Evolutionary conservation across 1,284 basidiomycete species (phyloP), one percentile per base, ranked within the genome.

Genomic region (Takashimella tepidaria): DNA sequence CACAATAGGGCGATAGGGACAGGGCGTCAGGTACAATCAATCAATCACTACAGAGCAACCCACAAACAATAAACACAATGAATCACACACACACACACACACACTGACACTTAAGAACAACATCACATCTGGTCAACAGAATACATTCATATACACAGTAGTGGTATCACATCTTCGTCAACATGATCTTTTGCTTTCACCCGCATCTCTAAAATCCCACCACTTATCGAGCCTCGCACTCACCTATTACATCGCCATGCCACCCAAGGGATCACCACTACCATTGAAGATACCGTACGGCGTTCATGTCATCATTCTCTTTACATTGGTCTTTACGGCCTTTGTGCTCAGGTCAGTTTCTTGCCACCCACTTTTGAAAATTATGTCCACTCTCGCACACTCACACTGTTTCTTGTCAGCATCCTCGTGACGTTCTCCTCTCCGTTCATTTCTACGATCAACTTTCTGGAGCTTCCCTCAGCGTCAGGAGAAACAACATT

Each of bases 391-490:
- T 45, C 31, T 16, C 31, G 10, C 31, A 37, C 31, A 37, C 31
- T 16, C 31, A 16, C 31, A 16, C 31, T 37, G 31, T 8, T 16
- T 37, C 31, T 16, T 4, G 37, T 10, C 50, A 75, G 73, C 8
- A 68, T 72, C 49, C 58, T 75, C 20, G 49, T 68, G 24, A 70
- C 69, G 16, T 74, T 75, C 55, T 74, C 73, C 1, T 59, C 69
- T 1, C 73, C 73, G 0, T 74, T 74, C 55, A 69, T 73, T 54
- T 47, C 55, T 1, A 54, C 61, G 2, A 72, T 75, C 54, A 62
- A 61, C 50, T 73, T 74, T 53, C 57, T 74, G 2, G 26, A 45
- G 10, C 55, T 68, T 3, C 61, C 62, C 6, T 41, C 54, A 3
- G 19, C 50, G 0, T 50, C 49, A 1, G 60, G 60, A 1, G 48